phyloP scores from a whole-genome alignment of 208 protist species.

The Crithidia bombi region DNA sequence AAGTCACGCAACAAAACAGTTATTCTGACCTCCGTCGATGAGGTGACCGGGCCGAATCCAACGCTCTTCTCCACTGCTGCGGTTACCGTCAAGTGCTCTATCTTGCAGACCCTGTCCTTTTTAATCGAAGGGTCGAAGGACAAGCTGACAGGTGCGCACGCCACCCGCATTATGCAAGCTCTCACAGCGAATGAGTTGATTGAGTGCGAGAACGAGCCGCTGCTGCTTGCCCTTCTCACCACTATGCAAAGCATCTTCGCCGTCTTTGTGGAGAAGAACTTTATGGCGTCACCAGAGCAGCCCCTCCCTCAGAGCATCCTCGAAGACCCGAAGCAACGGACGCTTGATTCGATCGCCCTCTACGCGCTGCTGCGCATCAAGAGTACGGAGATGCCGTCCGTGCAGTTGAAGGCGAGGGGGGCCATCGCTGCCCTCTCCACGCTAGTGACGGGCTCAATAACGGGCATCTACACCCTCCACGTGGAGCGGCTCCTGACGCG shows the following conservation, averaged over 20 bases:
- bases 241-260: constrained; percentile 43
- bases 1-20: constrained; percentile 68
- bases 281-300: constrained; percentile 57
- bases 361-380: constrained; percentile 76
- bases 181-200: constrained; percentile 68
- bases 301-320: constrained; percentile 63
- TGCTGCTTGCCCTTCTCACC: constrained; percentile 67
- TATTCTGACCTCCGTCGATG: constrained; percentile 56
- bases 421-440: constrained; percentile 53
- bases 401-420: constrained; percentile 39
- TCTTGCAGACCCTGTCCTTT: constrained; percentile 70
- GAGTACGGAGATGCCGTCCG: constrained; percentile 43
- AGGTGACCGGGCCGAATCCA: constrained; percentile 23
- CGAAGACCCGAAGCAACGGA: constrained; percentile 61
- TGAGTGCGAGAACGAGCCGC: constrained; percentile 66
- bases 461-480: constrained; percentile 78
- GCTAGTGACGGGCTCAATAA: constrained; percentile 56
- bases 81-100: constrained; percentile 71
- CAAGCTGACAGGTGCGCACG: constrained; percentile 60
- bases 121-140: constrained; percentile 72
- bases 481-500: constrained; percentile 57
- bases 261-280: constrained; percentile 54
- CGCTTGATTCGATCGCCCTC: constrained; percentile 82
- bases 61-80: constrained; percentile 91
- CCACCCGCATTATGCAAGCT: constrained; percentile 63